Evolutionary conservation across 202 grass and related monocot genomes (phyloP), one percentile per base, ranked within the genome.

Genomic region (Miscanthus sacchariflorus): DNA sequence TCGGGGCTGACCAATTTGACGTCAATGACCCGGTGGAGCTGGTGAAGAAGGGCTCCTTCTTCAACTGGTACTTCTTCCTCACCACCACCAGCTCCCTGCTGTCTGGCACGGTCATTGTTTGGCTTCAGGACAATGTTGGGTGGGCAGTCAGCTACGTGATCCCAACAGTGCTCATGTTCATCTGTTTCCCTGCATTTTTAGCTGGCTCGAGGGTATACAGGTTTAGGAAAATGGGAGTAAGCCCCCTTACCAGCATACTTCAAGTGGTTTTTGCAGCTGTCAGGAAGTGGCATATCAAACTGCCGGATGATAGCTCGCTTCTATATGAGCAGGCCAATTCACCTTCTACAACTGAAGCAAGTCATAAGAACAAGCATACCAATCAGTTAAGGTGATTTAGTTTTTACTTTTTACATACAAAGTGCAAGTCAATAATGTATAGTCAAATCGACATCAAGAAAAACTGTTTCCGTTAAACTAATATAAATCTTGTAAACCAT

Each of bases 1-100:
- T 94, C 36, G 92, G 92, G 10, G 92, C 89, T 19, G 89, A 92
- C 43, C 93, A 95, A 24, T 95, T 92, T 43, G 93, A 95, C 19
- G 58, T 50, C 13, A 85, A 72, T 61, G 90, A 91, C 58, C 86
- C 78, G 7, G 59, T 14, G 49, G 91, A 93, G 52, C 38, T 59
- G 39, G 17, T 19, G 0, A 78, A 89, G 52, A 93, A 91, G 83
- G 78, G 81, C 6, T 93, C 91, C 39, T 91, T 87, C 71, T 94
- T 94, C 74, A 94, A 85, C 27, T 91, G 92, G 92, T 91, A 58
- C 56, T 85, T 35, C 48, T 90, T 90, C 76, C 12, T 79, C 23
- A 82, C 82, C 13, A 91, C 72, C 36, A 79, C 39, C 4, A 71
- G 92, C 64, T 66, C 90, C 42, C 39, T 94, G 4, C 58, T 94